These are phyloP conservation scores for Lophiostoma macrostomum DNA, from an alignment of 495 filamentous ascomycete species.

Conservation along the genomic window DNA sequence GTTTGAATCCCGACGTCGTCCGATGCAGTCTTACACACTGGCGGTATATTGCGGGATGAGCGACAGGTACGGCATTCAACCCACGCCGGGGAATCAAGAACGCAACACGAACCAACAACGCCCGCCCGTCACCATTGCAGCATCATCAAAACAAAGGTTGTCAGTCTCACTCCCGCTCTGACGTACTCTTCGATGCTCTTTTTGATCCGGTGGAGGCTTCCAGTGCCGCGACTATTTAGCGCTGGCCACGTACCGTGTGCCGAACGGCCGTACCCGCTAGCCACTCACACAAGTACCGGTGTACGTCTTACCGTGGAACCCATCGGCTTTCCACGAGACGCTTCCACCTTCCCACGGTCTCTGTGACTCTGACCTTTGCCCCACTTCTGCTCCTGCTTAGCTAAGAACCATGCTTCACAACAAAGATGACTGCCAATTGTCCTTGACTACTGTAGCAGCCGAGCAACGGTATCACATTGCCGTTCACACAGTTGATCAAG, in stretches of 20 bases:
- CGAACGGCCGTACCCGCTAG: not conserved
- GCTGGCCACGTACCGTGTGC: conserved; percentile 21
- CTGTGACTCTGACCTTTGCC: not conserved
- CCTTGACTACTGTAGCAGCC: too few relatives aligned
- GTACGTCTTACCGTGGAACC: conserved; percentile 7
- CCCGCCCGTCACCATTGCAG: not conserved
- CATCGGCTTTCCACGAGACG: too few relatives aligned
- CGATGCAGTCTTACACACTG: not conserved
- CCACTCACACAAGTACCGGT: not conserved
- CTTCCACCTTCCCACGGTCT: too few relatives aligned
- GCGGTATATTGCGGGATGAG: too few relatives aligned
- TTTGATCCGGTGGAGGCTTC: too few relatives aligned
- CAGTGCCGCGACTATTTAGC: conserved; percentile 23
- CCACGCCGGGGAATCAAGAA: not conserved
- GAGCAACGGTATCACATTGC: too few relatives aligned
- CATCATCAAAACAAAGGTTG: too few relatives aligned
- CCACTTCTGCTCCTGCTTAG: not conserved
- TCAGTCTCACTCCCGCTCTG: not conserved
- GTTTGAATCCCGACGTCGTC: too few relatives aligned
- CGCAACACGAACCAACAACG: not conserved
- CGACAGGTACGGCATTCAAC: not conserved
- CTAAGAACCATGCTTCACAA: not conserved
- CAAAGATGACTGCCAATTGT: too few relatives aligned
- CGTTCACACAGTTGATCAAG: too few relatives aligned
- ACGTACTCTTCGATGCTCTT: not conserved